A percentile compares a stretch with the other conserved stretches of the same genome.
Conservation (phyloP, 164 flowering plant genomes). For the Hamamelis virginiana region DNA sequence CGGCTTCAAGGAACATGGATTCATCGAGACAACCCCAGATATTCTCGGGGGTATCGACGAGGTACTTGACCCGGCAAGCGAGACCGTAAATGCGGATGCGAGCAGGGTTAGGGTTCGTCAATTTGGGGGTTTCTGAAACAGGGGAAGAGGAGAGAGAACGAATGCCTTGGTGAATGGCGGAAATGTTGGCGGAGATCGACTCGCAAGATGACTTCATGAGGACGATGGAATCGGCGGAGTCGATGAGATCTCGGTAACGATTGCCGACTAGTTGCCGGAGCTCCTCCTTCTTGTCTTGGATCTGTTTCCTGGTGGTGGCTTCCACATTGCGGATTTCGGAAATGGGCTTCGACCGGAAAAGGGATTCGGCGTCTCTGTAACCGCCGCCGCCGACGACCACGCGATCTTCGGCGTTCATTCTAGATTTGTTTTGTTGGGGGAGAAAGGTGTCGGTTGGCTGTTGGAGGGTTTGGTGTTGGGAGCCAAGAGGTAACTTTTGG, state of each 20-base stretch:
- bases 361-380: constrained; percentile 68
- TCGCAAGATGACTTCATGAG: constrained; percentile 71
- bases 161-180: constrained; percentile 53
- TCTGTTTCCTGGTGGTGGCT: constrained; percentile 56
- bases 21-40: constrained; percentile 98
- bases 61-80: constrained; percentile 84
- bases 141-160: constrained; percentile 47
- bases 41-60: constrained; percentile 94
- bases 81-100: constrained; percentile 50
- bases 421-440: too few species aligned
- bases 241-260: constrained; percentile 86
- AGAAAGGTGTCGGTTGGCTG: too few species aligned
- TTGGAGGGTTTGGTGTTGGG: too few species aligned
- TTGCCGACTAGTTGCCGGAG: constrained; percentile 89
- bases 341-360: constrained; percentile 75
- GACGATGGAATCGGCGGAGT: constrained; percentile 90
- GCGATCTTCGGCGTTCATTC: too few species aligned
- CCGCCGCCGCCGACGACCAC: background rate
- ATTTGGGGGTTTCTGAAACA: constrained; percentile 22
- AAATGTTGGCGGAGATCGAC: constrained; percentile 64
- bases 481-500: too few species aligned
- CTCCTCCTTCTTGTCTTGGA: constrained; percentile 80
- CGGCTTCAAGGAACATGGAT: constrained; percentile 82
- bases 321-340: constrained; percentile 81
- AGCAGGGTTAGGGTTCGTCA: constrained; percentile 29